Conservation (phyloP, 2,329 filamentous ascomycete species). For the Colletotrichum falcatum region DNA sequence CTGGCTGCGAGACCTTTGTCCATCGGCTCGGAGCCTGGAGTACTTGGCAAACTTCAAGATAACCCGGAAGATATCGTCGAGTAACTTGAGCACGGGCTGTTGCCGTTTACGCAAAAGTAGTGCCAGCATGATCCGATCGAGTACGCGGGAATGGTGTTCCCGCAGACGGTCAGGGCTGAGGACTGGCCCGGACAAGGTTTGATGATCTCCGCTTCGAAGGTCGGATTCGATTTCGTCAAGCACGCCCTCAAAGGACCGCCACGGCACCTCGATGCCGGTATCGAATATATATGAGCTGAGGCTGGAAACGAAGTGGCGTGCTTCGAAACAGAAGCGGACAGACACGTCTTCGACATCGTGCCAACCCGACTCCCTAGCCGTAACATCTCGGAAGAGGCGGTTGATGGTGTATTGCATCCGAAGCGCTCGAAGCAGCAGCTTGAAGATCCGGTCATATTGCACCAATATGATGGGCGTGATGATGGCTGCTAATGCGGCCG, state of each 20-base stretch:
- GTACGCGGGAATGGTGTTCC: conserved; percentile 76
- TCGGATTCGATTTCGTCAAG: conserved; percentile 72
- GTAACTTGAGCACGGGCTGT: conserved; percentile 75
- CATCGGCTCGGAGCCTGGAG: conserved; percentile 55
- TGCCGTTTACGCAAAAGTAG: conserved; percentile 82
- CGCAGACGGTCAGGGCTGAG: conserved; percentile 75
- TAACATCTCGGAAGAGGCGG: conserved; percentile 71
- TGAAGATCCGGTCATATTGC: conserved; percentile 90
- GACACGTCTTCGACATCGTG: conserved; percentile 52
- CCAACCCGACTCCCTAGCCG: conserved; percentile 52
- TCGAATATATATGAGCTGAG: conserved; percentile 85
- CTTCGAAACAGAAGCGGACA: conserved; percentile 78
- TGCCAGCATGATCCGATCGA: conserved; percentile 81
- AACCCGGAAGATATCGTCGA: conserved; percentile 81
- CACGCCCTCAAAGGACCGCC: conserved; percentile 76
- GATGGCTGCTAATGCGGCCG: conserved; percentile 76
- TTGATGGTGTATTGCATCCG: conserved; percentile 83
- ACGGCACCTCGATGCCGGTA: conserved; percentile 78
- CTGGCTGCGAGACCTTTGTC: conserved; percentile 48
- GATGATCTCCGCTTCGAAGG: conserved; percentile 59
- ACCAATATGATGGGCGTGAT: conserved; percentile 77
- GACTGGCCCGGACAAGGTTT: conserved; percentile 55
- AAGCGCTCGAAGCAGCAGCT: conserved; percentile 78
- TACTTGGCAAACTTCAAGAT: conserved; percentile 78
- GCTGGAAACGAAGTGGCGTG: conserved; percentile 81